Conservation (phyloP, 176 grass and related monocot genomes). For the Pontederia paniculata region DNA sequence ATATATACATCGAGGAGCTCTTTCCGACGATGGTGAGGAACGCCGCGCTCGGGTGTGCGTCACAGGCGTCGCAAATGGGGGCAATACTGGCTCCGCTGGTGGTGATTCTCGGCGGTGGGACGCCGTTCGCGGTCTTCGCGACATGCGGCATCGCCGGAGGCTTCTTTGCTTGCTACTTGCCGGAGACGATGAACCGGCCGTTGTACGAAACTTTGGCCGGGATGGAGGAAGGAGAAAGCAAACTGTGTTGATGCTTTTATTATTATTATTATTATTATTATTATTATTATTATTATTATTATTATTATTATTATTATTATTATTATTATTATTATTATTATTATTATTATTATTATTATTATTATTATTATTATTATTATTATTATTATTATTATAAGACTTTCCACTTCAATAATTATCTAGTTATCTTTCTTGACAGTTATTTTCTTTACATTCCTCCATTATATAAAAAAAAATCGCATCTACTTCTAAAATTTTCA, state of each 20-base stretch:
- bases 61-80: conserved; percentile 47
- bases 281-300: no score
- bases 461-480: no score
- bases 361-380: no score
- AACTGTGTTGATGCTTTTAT: neutral
- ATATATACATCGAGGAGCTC: conserved; percentile 69
- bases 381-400: no score
- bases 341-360: no score
- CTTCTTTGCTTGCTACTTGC: conserved; percentile 35
- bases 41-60: conserved; percentile 43
- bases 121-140: conserved; percentile 70
- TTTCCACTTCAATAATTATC: no score
- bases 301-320: no score
- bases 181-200: conserved; percentile 71
- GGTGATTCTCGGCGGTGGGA: conserved; percentile 42
- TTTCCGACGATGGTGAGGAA: conserved; percentile 83
- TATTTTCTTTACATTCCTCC: no score
- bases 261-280: no score
- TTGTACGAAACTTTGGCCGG: conserved; percentile 76
- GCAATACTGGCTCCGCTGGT: conserved; percentile 69
- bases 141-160: conserved; percentile 40
- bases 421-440: no score
- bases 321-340: no score
- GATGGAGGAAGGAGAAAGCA: conserved; percentile 50
- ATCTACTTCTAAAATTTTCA: no score